Conservation (phyloP, 352 stramenopile genomes). For the Phytophthora europaea region DNA sequence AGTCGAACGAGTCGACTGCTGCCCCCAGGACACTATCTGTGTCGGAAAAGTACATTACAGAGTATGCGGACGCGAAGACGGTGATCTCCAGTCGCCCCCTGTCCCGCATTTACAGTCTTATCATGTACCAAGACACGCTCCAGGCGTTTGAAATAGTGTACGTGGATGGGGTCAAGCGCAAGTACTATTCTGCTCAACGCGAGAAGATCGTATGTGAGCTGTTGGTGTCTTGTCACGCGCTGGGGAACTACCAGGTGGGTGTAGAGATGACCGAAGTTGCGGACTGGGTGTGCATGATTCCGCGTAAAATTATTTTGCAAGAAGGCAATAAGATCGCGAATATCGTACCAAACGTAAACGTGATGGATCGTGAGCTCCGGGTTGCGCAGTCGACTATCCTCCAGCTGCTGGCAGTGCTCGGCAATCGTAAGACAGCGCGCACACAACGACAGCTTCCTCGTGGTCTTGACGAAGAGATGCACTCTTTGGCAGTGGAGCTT, state of each 20-base stretch:
- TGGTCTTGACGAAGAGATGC: constrained; percentile 81
- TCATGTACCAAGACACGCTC: constrained; percentile 69
- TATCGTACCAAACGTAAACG: constrained; percentile 50
- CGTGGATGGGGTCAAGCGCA: constrained; percentile 76
- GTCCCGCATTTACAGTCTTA: constrained; percentile 71
- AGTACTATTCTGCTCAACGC: constrained; percentile 69
- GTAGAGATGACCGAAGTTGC: constrained; percentile 57
- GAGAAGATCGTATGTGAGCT: constrained; percentile 86
- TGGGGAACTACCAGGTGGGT: constrained; percentile 77
- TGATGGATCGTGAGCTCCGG: constrained; percentile 76
- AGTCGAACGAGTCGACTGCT: constrained; percentile 48
- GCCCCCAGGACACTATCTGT: constrained; percentile 60
- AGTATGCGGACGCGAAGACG: constrained; percentile 57
- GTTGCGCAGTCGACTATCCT: constrained; percentile 74
- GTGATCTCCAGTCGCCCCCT: constrained; percentile 82
- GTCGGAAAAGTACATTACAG: constrained; percentile 78
- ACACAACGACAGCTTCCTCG: constrained; percentile 70
- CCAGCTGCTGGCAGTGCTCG: constrained; percentile 64
- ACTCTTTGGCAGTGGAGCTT: constrained; percentile 75
- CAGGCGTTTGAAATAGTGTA: constrained; percentile 83
- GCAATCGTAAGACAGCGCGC: constrained; percentile 70
- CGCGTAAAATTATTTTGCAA: constrained; percentile 74
- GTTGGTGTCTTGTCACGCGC: constrained; percentile 75
- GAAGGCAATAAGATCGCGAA: constrained; percentile 68
- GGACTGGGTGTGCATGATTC: constrained; percentile 77